A percentile compares a stretch with the other conserved stretches of the same genome.
These are phyloP conservation scores for Rostrohypoxylon terebratum DNA, from an alignment of 495 filamentous ascomycete species.

Conservation along the genomic window DNA sequence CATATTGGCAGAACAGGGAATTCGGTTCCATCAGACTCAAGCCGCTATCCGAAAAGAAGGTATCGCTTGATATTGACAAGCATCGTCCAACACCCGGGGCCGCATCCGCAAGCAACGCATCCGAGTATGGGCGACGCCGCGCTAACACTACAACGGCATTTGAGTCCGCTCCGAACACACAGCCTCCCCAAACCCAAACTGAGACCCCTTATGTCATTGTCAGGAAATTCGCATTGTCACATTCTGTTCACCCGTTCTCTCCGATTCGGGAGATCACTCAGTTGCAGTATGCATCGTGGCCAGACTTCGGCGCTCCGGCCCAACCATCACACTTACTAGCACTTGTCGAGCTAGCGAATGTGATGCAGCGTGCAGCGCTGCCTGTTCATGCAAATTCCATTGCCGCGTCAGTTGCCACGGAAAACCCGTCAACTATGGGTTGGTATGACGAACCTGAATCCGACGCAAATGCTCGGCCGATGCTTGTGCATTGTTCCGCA, in stretches of 20 bases:
- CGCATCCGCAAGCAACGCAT: conserved; percentile 40
- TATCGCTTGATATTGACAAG: conserved; percentile 76
- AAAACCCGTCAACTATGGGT: conserved; percentile 49
- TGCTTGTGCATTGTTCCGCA: conserved; percentile 94
- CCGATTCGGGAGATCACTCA: conserved; percentile 95
- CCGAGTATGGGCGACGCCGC: conserved; percentile 47
- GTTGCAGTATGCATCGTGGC: conserved; percentile 93
- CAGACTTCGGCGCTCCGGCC: conserved; percentile 94
- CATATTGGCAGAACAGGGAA: conserved; percentile 85
- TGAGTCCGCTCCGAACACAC: conserved; percentile 31
- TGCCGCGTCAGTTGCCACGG: conserved; percentile 44
- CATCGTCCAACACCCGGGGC: conserved; percentile 48
- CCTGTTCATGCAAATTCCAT: conserved; percentile 52
- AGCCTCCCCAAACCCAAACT: conserved; percentile 38
- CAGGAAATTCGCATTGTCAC: conserved; percentile 85
- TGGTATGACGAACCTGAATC: conserved; percentile 67
- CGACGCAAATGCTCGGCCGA: conserved; percentile 67
- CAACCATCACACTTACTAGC: conserved; percentile 86
- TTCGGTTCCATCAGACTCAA: conserved; percentile 86
- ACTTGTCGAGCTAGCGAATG: conserved; percentile 86
- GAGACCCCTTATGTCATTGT: conserved; percentile 83
- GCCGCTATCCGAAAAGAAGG: conserved; percentile 79
- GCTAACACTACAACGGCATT: conserved; percentile 46
- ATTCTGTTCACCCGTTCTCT: conserved; percentile 80
- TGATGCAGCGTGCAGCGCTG: conserved; percentile 62